Evolutionary conservation across 495 filamentous ascomycete genomes (phyloP), one percentile per base, ranked within the genome.

Genomic region (Tuber indicum): DNA sequence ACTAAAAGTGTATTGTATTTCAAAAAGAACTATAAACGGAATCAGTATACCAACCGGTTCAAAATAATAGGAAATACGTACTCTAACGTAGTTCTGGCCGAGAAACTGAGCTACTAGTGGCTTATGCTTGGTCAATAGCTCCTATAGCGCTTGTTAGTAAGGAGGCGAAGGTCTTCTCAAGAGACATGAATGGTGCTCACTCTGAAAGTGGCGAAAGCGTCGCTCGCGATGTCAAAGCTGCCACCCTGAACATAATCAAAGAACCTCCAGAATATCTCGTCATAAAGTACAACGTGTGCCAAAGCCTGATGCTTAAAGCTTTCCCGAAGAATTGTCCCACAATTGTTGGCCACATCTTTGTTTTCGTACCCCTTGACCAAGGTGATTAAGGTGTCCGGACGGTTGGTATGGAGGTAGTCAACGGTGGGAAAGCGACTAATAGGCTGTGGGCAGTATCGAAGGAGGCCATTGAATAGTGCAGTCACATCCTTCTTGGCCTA

Each of bases 251-350:
- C 97, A 92, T 94, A 99, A 71, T 92, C 89, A 82, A 99, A 99
- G 85, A 98, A 98, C n/a, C 88, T 89, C 96, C 96, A 99, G 83
- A 99, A 98, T 2, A 97, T 89, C 0, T 98, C 92, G 82, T 98
- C 93, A 84, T 97, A 96, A 9, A 99, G 86, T 71, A 99, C 92
- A 42, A 98, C 90, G 3, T 93, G 92, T 17, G 95, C 91, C 12
- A 97, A 91, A 14, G 91, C 89, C 82, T 98, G 94, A 83, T 92
- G 92, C 84, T 98, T 98, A 72, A 99, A 87, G 3, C 95, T 91
- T 84, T 99, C 96, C 66, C 94, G 89, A 71, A 99, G 86, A 4
- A 98, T 93, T 2, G 92, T 92, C 36, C 96, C 96, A 77, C 94
- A 97, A 16, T 92, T 93, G 83, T 96, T 94, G 5, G 95, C 93